Evolutionary conservation across 345 rosid species (phyloP), one percentile per base, ranked within the genome.

Genomic region (Sisymbrium altissimum): DNA sequence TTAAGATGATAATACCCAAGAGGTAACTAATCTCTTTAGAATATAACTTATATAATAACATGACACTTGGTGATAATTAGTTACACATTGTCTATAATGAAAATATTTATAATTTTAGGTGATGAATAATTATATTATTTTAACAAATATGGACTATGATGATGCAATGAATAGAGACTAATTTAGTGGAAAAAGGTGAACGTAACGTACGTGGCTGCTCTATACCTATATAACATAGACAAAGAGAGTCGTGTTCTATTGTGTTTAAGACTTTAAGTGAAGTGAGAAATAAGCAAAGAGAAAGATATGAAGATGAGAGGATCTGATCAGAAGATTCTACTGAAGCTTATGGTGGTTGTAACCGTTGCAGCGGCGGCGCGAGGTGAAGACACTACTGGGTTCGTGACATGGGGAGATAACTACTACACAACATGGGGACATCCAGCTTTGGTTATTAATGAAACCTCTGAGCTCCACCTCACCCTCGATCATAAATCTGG

Each of bases 401-500:
- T 77, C 53, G 80, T 77, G 77, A 77, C 72, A 64, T 77, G 80
- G 80, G 56, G 15, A 25, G 67, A 71, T 41, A 59, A 71, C 1
- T 17, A 77, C 49, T 77, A 77, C 76, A 4, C 5, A 43, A 77
- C 77, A 48, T 77, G 80, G 77, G 80, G 80, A 77, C 71, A 77
- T 40, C 63, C 43, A n/a, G 56, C 72, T 71, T 64, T 77, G 48
- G 72, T 71, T 65, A 33, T 65, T 58, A 77, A 77, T 71, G 3
- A 57, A 71, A 77, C 80, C 72, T 77, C 80, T 71, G 76, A 77
- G 41, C 76, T 78, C 64, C 69, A 66, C 8, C 77, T 78, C 39
- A 71, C 73, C 25, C 81, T 78, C n/a, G 81, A 78, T 52, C 63
- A 71, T 41, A 72, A 32, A 63, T 77, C 77, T 66, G 81, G 81